Evolutionary conservation across 192 early-diverging fungal species (phyloP).

Genomic region (Coemansia interrupta): DNA sequence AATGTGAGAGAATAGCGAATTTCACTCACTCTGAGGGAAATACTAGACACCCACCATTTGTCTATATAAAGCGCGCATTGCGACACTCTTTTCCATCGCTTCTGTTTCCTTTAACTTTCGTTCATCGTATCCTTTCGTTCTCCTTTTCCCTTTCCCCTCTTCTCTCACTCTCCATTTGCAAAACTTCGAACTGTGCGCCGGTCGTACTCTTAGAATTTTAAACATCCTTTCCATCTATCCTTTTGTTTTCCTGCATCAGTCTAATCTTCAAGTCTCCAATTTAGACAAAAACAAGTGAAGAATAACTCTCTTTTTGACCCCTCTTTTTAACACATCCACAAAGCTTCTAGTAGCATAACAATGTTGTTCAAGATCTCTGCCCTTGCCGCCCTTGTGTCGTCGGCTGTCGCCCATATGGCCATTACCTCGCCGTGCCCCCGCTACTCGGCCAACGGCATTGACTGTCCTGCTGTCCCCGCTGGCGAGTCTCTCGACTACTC

Average conservation of each 20-base stretch:
- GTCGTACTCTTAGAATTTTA: constrained; percentile 11
- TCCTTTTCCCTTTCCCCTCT: constrained; percentile 2
- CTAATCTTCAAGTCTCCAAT: background rate
- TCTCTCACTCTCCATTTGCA: background rate
- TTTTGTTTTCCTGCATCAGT: background rate
- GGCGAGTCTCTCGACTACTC: constrained; percentile 46
- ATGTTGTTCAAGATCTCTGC: constrained; percentile 21
- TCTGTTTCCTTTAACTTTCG: constrained; percentile 10
- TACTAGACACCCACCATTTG: too few species aligned
- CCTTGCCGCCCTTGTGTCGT: constrained; percentile 27
- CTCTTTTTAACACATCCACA: background rate
- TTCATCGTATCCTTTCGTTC: constrained; percentile 9
- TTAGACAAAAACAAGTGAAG: constrained; percentile 4
- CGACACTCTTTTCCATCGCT: background rate
- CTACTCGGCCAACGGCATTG: constrained; percentile 14
- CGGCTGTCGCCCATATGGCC: constrained; percentile 47
- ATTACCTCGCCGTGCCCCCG: constrained; percentile 47
- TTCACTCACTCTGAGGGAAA: too few species aligned
- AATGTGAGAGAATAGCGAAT: background rate
- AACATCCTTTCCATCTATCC: constrained; percentile 1
- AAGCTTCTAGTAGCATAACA: background rate
- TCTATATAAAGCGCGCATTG: constrained; percentile 1
- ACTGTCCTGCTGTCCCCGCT: constrained; percentile 27
- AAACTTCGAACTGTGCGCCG: constrained; percentile 10
- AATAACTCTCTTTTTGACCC: background rate